phyloP scores from a whole-genome alignment of 306 rosid genomes.

The Cyamopsis tetragonoloba region DNA sequence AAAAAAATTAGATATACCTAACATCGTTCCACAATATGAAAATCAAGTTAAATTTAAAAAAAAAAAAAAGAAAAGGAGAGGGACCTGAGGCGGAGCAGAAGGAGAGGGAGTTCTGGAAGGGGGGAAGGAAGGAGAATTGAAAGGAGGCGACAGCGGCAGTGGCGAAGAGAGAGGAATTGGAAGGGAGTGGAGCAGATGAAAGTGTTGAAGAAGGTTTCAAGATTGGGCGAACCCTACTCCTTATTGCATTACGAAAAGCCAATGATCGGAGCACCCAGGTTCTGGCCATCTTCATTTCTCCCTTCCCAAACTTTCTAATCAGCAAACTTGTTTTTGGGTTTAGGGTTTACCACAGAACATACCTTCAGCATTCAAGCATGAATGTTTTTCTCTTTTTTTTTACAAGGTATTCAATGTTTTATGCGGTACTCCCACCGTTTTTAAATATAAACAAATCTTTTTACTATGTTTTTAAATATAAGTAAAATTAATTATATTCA shows the following conservation, averaged over 20 bases:
- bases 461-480: no score
- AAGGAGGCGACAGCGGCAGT: constrained; percentile 21
- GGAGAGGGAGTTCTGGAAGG: constrained; percentile 25
- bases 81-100: constrained; percentile 39
- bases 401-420: no score
- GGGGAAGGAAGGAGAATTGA: constrained; percentile 6
- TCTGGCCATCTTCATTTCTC: constrained; percentile 27
- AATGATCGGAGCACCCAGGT: constrained; percentile 26
- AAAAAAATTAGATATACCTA: no score
- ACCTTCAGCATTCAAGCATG: no score
- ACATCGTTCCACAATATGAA: no score
- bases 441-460: no score
- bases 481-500: no score
- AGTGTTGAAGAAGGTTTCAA: background rate
- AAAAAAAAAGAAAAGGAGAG: background rate
- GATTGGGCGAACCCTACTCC: constrained; percentile 21
- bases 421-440: no score
- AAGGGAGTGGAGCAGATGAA: background rate
- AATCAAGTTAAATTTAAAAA: no score
- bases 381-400: no score
- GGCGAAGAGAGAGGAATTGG: constrained; percentile 29
- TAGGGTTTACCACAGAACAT: constrained; percentile 7
- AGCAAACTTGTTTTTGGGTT: background rate
- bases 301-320: background rate
- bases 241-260: constrained; percentile 19